phyloP scores from a whole-genome alignment of 2,329 filamentous ascomycete species.

The Aspergillus arachidicola region DNA sequence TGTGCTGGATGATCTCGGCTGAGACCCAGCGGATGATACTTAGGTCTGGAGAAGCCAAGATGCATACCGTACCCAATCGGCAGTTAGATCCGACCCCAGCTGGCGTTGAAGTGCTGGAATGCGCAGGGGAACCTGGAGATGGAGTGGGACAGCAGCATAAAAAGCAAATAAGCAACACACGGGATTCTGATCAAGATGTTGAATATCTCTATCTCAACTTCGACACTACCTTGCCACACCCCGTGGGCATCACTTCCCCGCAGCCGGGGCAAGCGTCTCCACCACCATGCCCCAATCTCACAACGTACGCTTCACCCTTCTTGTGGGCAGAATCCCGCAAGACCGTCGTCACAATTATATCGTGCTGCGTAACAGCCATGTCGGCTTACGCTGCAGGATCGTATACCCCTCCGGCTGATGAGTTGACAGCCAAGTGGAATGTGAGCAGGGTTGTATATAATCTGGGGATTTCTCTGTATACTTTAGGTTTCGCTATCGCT shows the following conservation, averaged over 20 bases:
- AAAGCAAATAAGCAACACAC: not conserved
- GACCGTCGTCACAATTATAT: slow-evolving; percentile 67
- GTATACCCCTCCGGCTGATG: slow-evolving; percentile 69
- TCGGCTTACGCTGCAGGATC: slow-evolving; percentile 79
- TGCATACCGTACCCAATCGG: not conserved
- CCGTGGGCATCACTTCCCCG: slow-evolving; percentile 30
- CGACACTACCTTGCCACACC: slow-evolving; percentile 56
- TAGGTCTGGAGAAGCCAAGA: not conserved
- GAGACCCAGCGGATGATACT: not conserved
- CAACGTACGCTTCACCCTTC: slow-evolving; percentile 68
- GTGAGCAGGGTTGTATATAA: slow-evolving; percentile 64
- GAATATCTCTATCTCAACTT: slow-evolving; percentile 62
- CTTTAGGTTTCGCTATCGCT: slow-evolving; percentile 74
- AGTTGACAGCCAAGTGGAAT: slow-evolving; percentile 67
- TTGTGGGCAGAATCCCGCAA: slow-evolving; percentile 71
- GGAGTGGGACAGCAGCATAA: not conserved
- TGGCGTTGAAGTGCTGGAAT: not conserved
- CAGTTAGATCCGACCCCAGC: not conserved
- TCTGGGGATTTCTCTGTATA: slow-evolving; percentile 78
- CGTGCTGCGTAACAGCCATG: slow-evolving; percentile 71
- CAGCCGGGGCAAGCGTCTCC: slow-evolving; percentile 33
- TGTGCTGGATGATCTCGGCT: not conserved
- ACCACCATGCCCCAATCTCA: slow-evolving; percentile 66
- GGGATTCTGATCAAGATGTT: slow-evolving; percentile 34
- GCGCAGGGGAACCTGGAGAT: not conserved